A percentile compares a stretch with the other conserved stretches of the same genome.
phyloP scores from a whole-genome alignment of 1,139 yeast species.

The Geotrichum armillariae region DNA sequence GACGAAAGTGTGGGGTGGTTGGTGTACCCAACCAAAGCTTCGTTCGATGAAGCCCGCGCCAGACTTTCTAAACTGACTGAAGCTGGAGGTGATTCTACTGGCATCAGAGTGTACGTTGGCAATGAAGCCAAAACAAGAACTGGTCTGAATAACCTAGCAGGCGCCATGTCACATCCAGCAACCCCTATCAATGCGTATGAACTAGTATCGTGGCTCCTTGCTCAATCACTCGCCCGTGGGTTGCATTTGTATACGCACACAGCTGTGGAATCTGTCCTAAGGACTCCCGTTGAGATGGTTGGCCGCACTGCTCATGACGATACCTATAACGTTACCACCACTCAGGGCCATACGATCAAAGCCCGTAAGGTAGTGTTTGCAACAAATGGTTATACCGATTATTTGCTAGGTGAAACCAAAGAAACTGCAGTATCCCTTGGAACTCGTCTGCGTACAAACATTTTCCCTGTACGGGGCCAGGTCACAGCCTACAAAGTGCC shows the following conservation, averaged over 20 bases:
- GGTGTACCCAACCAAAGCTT: constrained; percentile 27
- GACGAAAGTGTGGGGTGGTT: constrained; percentile 42
- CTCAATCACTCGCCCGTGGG: constrained; percentile 37
- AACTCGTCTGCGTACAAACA: constrained; percentile 12
- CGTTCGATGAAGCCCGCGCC: constrained; percentile 25
- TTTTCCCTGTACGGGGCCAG: constrained; percentile 34
- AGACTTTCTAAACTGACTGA: constrained; percentile 20
- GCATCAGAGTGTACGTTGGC: constrained; percentile 22
- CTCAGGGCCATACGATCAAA: constrained; percentile 36
- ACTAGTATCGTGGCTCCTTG: constrained; percentile 39
- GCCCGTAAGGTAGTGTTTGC: constrained; percentile 42
- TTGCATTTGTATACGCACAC: constrained; percentile 46
- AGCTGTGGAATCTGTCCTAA: constrained; percentile 30
- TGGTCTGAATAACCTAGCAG: constrained; percentile 26
- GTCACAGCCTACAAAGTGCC: constrained; percentile 24
- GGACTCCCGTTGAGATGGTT: too few relatives aligned
- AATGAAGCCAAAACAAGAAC: constrained; percentile 26
- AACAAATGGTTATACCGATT: constrained; percentile 46
- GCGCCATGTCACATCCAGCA: constrained; percentile 43
- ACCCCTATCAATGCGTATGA: constrained; percentile 47
- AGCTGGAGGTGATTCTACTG: constrained; percentile 23
- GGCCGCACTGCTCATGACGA: constrained; percentile 26
- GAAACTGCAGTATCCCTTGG: neutral
- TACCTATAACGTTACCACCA: constrained; percentile 34
- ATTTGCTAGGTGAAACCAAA: constrained; percentile 29